phyloP scores from a whole-genome alignment of 805 yeast genomes.

The Ogataea parapolymorpha region DNA sequence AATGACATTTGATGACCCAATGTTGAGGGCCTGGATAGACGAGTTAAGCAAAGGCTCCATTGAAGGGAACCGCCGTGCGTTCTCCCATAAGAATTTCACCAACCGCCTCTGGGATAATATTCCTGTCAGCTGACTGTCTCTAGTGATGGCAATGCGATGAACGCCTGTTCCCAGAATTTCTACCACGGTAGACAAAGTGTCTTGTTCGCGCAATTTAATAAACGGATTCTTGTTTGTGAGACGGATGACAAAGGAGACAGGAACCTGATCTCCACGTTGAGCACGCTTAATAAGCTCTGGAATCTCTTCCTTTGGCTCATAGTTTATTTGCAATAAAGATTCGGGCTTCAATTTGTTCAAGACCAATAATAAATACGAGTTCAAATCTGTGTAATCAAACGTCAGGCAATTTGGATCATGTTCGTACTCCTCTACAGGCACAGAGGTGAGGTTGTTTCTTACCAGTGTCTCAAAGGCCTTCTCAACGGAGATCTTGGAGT shows the following conservation, averaged over 20 bases:
- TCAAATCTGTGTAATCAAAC: slow-evolving; percentile 89
- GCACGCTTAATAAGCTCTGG: slow-evolving; percentile 53
- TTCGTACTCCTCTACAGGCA: slow-evolving; percentile 66
- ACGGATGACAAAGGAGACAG: slow-evolving; percentile 83
- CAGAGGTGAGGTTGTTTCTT: slow-evolving; percentile 71
- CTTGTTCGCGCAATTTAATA: slow-evolving; percentile 67
- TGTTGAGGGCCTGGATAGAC: slow-evolving; percentile 65
- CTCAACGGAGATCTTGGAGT: slow-evolving; percentile 71
- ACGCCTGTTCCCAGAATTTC: slow-evolving; percentile 93
- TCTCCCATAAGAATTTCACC: slow-evolving; percentile 84
- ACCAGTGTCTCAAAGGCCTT: slow-evolving; percentile 79
- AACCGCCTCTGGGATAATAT: slow-evolving; percentile 88
- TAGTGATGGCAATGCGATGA: slow-evolving; percentile 80
- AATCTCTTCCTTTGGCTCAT: slow-evolving; percentile 38
- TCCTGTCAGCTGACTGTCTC: slow-evolving; percentile 63
- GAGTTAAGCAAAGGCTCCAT: slow-evolving; percentile 72
- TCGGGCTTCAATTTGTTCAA: slow-evolving; percentile 59
- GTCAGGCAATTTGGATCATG: slow-evolving; percentile 70
- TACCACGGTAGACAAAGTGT: slow-evolving; percentile 68
- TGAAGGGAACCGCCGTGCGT: slow-evolving; percentile 79
- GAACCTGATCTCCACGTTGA: slow-evolving; percentile 83
- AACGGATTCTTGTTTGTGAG: slow-evolving; percentile 88
- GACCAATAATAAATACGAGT: slow-evolving; percentile 79
- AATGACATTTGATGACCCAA: slow-evolving; percentile 71
- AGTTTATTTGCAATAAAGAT: slow-evolving; percentile 35